Base-by-base conservation (phyloP, 179 eudicot species). In the Actinidia arguta region DNA sequence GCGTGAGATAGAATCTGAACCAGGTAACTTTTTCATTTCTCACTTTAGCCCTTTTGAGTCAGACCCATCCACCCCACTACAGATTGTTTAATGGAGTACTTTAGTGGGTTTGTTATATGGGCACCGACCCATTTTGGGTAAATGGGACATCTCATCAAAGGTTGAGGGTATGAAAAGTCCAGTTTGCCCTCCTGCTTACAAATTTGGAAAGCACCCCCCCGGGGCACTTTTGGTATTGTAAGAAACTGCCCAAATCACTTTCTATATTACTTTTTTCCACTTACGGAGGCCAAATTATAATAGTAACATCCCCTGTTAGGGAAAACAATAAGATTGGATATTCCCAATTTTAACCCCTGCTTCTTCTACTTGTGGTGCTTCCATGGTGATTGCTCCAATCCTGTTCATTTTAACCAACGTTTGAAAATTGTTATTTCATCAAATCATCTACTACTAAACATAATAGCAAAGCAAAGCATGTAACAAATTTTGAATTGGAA, bases 41-140 rank as follows among this genome's bases (percentile, higher is more conserved):
- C 56, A 48, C 75, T 72, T 72, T 48, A 5, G 0, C 70, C 18
- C 55, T 61, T 61, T 61, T 61, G 70, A 44, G 70, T 46, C 80
- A 59, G 80, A 44, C 70, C 56, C 70, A 61, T 56, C 80, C 70
- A 77, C 70, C 39, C 22, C 80, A 77, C 80, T 77, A 61, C 54
- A 11, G n/a, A 6, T 39, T 59, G 31, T 31, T 66, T 31, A 66
- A 31, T 64, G 44, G 8, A 5, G 8, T 27, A n/a, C n/a, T n/a
- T 69, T 42, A 16, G 5, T 8, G 8, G 50, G 73, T 69, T 44
- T 69, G 27, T 17, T 42, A 20, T 0, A 36, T 6, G 73, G 73
- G 7, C 48, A 39, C 11, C 48, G 8, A 14, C 10, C n/a, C 22
- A 16, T 44, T 70, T 70, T 70, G 25, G 20, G 20, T 70, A 70